Conservation (phyloP, 2,329 filamentous ascomycete species). For the Arthroderma sp. region DNA sequence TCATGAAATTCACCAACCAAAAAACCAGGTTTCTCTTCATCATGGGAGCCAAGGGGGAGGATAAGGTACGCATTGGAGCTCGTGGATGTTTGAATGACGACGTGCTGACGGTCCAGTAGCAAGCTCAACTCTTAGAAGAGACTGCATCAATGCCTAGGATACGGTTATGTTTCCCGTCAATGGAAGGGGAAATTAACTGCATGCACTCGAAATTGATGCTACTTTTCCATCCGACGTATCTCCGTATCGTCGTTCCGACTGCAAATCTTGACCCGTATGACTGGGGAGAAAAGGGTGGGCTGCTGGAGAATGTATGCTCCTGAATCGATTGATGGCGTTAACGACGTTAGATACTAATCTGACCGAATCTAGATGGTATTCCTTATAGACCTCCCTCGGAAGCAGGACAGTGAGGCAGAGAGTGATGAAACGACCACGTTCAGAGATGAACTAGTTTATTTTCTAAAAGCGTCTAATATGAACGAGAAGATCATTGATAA, state of each 20-base stretch:
- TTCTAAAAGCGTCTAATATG: conserved; percentile 55
- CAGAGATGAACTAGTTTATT: conserved; percentile 57
- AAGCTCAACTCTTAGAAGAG: conserved; percentile 28
- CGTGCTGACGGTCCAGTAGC: conserved; percentile 19
- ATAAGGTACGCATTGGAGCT: conserved; percentile 22
- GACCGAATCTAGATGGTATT: conserved; percentile 64
- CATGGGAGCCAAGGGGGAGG: conserved; percentile 47
- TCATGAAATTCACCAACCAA: conserved; percentile 54
- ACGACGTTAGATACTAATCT: no score
- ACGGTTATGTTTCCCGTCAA: conserved; percentile 65
- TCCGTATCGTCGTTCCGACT: conserved; percentile 73
- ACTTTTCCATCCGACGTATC: conserved; percentile 60
- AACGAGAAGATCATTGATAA: conserved; percentile 54
- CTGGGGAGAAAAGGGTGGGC: conserved; percentile 74
- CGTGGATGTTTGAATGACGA: not conserved
- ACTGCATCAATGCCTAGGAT: conserved; percentile 41
- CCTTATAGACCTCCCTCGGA: conserved; percentile 71
- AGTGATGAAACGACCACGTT: conserved; percentile 42
- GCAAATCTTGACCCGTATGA: conserved; percentile 79
- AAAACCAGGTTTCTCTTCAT: conserved; percentile 53
- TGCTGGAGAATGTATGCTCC: conserved; percentile 65
- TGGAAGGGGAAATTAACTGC: conserved; percentile 55
- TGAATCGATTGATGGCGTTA: no score
- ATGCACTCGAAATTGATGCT: conserved; percentile 96
- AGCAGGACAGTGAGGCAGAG: conserved; percentile 19